Conservation (phyloP, 225 moss, liverwort and hornwort species). For the Marchantia polymorpha region DNA sequence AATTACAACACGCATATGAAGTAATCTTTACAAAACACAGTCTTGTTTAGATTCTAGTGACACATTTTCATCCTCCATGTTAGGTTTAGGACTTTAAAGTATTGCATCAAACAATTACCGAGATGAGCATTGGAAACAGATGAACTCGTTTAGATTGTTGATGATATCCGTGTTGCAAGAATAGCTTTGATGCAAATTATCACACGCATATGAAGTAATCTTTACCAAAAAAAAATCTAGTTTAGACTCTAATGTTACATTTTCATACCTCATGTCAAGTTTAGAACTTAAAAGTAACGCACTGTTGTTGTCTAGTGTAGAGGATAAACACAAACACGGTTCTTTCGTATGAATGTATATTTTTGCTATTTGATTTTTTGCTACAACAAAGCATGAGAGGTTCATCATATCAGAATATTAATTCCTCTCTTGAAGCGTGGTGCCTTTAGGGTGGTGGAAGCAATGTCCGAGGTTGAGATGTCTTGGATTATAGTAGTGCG, state of each 20-base stretch:
- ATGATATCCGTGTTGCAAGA: conserved; percentile 86
- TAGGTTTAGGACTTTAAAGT: conserved; percentile 62
- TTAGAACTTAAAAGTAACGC: conserved; percentile 60
- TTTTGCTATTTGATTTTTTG: conserved; percentile 64
- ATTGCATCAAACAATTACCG: no score
- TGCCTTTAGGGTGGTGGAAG: conserved; percentile 82
- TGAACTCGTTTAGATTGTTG: conserved; percentile 98
- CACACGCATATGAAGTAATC: conserved; percentile 76
- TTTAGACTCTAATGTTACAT: conserved; percentile 67
- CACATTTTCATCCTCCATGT: conserved; percentile 68
- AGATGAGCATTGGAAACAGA: conserved; percentile 88
- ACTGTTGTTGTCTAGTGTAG: conserved; percentile 69
- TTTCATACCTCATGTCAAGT: conserved; percentile 66
- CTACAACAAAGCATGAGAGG: conserved; percentile 52
- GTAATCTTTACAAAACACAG: conserved; percentile 77
- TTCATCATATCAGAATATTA: conserved; percentile 71
- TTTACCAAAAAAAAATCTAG: conserved; percentile 73
- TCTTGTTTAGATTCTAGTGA: conserved; percentile 64
- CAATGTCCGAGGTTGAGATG: conserved; percentile 72
- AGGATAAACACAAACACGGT: conserved; percentile 82
- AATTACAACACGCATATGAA: conserved; percentile 83
- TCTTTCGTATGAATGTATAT: conserved; percentile 83
- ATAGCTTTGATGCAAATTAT: conserved; percentile 95
- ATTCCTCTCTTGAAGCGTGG: conserved; percentile 85
- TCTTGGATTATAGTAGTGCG: conserved; percentile 93